phyloP scores from a whole-genome alignment of 345 rosid species.

The Boechera stricta region DNA sequence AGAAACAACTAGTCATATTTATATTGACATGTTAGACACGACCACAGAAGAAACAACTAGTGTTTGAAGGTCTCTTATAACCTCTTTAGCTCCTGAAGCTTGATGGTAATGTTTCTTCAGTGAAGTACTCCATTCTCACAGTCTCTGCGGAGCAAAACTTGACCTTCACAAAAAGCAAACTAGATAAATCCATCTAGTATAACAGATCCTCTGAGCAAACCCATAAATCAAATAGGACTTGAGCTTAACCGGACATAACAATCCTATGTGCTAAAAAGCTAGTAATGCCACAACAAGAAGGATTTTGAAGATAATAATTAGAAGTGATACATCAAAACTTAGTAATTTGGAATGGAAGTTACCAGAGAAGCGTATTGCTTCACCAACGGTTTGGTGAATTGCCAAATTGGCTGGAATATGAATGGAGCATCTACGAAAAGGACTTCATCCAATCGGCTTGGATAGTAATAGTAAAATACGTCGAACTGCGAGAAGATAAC shows the following conservation, averaged over 20 bases:
- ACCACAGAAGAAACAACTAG: constrained; percentile 21
- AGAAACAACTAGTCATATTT: constrained; percentile 21
- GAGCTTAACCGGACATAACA: not conserved
- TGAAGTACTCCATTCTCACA: constrained; percentile 72
- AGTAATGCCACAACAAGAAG: not conserved
- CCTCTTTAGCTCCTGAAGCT: constrained; percentile 55
- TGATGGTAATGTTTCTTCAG: constrained; percentile 72
- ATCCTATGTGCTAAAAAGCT: not conserved
- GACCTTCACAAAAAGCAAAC: constrained; percentile 55
- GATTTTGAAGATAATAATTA: constrained; percentile 7
- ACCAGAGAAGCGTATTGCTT: constrained; percentile 87
- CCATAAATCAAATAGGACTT: not conserved
- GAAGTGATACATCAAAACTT: constrained; percentile 14
- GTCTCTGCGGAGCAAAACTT: constrained; percentile 76
- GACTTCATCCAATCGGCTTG: constrained; percentile 82
- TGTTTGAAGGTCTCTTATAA: constrained; percentile 11
- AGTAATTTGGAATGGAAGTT: constrained; percentile 29
- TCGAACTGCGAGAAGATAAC: constrained; percentile 65
- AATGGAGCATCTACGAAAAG: constrained; percentile 94
- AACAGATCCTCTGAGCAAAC: not conserved
- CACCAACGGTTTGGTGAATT: constrained; percentile 72
- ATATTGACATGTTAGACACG: constrained; percentile 2
- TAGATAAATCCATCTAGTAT: constrained; percentile 2
- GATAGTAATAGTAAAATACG: constrained; percentile 86
- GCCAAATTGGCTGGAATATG: constrained; percentile 85